Evolutionary conservation across 306 rosid genomes (phyloP).

Genomic region (Purshia tridentata): DNA sequence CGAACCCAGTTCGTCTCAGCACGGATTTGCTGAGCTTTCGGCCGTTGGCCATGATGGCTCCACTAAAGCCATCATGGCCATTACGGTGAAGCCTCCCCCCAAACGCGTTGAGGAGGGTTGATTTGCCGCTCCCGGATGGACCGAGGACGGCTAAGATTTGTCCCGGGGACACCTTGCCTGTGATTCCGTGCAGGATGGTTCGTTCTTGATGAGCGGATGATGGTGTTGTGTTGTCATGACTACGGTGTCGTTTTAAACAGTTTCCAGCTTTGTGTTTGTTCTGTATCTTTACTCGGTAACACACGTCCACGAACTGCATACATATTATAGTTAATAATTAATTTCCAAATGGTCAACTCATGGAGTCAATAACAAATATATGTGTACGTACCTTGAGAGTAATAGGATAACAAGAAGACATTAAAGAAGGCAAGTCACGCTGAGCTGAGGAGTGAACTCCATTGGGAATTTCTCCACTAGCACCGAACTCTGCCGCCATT

Average conservation of each 20-base stretch:
- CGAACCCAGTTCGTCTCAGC: constrained; percentile 72
- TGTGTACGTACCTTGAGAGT: constrained; percentile 62
- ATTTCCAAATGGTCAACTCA: background rate
- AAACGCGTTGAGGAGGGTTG: constrained; percentile 73
- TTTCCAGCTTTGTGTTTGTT: constrained; percentile 25
- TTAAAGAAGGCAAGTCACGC: constrained; percentile 44
- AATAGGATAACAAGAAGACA: constrained; percentile 55
- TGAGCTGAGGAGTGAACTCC: constrained; percentile 39
- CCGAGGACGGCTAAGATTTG: constrained; percentile 81
- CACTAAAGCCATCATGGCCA: constrained; percentile 45
- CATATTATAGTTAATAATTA: background rate
- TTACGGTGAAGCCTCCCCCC: constrained; percentile 53
- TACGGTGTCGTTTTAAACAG: background rate
- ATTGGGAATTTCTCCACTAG: constrained; percentile 30
- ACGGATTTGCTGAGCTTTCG: constrained; percentile 38
- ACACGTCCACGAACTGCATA: constrained; percentile 81
- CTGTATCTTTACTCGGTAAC: constrained; percentile 49
- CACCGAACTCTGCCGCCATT: constrained; percentile 30
- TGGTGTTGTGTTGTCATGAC: background rate
- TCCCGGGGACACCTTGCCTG: constrained; percentile 78
- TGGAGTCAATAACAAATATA: background rate
- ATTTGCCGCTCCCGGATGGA: constrained; percentile 91
- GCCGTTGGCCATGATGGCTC: constrained; percentile 65
- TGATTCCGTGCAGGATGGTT: constrained; percentile 54
- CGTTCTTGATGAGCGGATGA: constrained; percentile 36